phyloP scores from a whole-genome alignment of 768 basidiomycete species.

The Mycena leptocephala region DNA sequence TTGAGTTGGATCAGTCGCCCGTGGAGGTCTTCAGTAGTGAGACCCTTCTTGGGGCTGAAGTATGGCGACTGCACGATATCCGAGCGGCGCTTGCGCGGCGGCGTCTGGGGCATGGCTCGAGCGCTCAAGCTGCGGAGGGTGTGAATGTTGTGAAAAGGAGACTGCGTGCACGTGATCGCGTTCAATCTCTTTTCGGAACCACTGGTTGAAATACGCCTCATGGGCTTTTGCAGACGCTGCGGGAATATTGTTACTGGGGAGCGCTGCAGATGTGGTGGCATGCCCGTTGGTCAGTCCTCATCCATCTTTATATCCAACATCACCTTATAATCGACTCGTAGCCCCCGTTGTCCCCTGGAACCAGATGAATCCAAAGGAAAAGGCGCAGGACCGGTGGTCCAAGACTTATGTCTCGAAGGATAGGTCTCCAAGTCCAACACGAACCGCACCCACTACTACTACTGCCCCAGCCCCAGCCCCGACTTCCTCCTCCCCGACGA shows the following conservation, averaged over 20 bases:
- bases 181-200: not conserved
- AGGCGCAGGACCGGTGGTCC: conserved; percentile 81
- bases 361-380: conserved; percentile 57
- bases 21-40: conserved; percentile 41
- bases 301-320: not conserved
- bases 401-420: conserved; percentile 81
- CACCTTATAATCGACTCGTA: conserved; percentile 42
- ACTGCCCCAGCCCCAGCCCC: conserved; percentile 28
- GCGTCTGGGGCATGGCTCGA: conserved; percentile 15
- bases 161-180: conserved; percentile 34
- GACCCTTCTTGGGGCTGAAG: conserved; percentile 27
- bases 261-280: conserved; percentile 88
- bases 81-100: conserved; percentile 12
- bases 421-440: conserved; percentile 59
- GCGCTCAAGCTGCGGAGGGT: not conserved
- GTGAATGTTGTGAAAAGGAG: not conserved
- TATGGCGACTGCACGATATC: conserved; percentile 20
- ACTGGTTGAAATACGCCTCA: conserved; percentile 42
- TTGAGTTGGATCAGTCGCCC: conserved; percentile 47
- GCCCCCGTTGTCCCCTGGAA: conserved; percentile 84
- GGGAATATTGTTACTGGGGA: conserved; percentile 84
- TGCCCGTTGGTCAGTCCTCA: conserved; percentile 77
- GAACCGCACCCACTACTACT: conserved; percentile 38
- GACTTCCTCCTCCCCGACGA: conserved; percentile 49
- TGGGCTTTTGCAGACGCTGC: conserved; percentile 92